A percentile compares a stretch with the other conserved stretches of the same genome.
These are phyloP conservation scores for Luvunga scandens DNA, from an alignment of 345 rosid species.

Conservation along the genomic window DNA sequence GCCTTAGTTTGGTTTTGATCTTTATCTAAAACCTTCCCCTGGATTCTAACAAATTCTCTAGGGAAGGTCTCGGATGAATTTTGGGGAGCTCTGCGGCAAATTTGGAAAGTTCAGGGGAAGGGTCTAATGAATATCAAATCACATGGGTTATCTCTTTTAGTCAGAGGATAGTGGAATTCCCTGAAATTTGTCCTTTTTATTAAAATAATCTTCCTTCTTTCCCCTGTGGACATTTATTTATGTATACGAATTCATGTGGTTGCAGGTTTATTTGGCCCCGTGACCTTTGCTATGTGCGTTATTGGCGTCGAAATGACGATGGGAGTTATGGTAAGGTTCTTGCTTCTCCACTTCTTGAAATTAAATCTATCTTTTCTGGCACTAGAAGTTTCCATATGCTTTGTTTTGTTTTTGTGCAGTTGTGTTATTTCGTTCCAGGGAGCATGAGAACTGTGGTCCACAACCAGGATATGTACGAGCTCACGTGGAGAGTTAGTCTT, in stretches of 20 bases:
- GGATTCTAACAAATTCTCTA: too few relatives aligned
- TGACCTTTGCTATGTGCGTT: conserved; percentile 98
- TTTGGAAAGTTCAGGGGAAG: background rate
- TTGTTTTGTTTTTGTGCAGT: conserved; percentile 55
- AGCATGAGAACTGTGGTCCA: conserved; percentile 90
- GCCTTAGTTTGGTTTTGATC: background rate
- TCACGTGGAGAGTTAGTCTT: conserved; percentile 84
- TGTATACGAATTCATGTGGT: conserved; percentile 9
- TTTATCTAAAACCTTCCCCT: background rate
- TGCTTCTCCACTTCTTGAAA: conserved; percentile 16
- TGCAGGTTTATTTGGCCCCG: conserved; percentile 98
- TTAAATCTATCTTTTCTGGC: conserved; percentile 10
- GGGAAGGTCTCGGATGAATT: background rate
- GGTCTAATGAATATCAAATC: background rate
- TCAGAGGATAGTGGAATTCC: background rate
- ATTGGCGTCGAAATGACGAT: conserved; percentile 99
- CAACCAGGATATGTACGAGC: conserved; percentile 97
- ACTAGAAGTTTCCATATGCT: conserved; percentile 6
- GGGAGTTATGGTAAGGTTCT: conserved; percentile 87
- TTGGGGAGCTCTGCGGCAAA: background rate
- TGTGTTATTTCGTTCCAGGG: conserved; percentile 95
- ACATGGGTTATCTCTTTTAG: background rate
- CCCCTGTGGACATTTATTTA: background rate
- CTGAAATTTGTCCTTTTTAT: background rate
- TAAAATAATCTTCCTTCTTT: background rate